Base-by-base conservation (phyloP, 228 moss, liverwort and hornwort species). In the Sphagnum magellanicum region DNA sequence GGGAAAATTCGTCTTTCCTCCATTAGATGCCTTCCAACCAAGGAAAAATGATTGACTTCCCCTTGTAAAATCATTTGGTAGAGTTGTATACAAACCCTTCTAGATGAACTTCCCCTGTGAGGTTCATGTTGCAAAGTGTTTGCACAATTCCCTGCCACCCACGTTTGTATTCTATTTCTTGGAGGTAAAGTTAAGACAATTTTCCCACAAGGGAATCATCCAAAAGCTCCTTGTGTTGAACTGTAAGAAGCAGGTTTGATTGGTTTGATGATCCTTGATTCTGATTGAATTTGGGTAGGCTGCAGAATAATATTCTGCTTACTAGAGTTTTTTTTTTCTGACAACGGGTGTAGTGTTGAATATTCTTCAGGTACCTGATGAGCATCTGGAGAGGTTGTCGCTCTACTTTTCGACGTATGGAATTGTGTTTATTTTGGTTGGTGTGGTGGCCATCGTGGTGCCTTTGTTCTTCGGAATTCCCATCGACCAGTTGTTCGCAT, bases 391-490 rank as follows among this genome's bases (percentile, higher is more conserved):
- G 8, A 78, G 86, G 70, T 53, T 96, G 63, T 85, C 89, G 1
- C 64, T 86, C 1, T 96, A 92, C 70, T 93, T 88, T 60, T 76
- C 86, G 15, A 73, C 93, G 50, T 96, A 92, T 5, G 91, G 88
- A 0, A 6, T 78, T 0, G 80, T 92, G 13, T 91, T 96, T 49
- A 85, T 73, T 4, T 9, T 81, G 0, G 86, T 83, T 0, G 96
- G 96, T 3, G 61, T 77, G 4, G 4, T 79, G 0, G 70, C 92
- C 12, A 88, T 96, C 32, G 32, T 89, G 55, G 13, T 83, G 14
- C 96, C 96, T 3, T 1, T 92, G n/a, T 71, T 89, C 5, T 88
- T 89, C 61, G 76, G 72, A 17, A 17, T 89, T 6, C 77, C 74
- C 0, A 53, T 93, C 8, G 73, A 77, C 13, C 61, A 81, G 10